Evolutionary conservation across 306 rosid genomes (phyloP).

Genomic region (Malus orientalis): DNA sequence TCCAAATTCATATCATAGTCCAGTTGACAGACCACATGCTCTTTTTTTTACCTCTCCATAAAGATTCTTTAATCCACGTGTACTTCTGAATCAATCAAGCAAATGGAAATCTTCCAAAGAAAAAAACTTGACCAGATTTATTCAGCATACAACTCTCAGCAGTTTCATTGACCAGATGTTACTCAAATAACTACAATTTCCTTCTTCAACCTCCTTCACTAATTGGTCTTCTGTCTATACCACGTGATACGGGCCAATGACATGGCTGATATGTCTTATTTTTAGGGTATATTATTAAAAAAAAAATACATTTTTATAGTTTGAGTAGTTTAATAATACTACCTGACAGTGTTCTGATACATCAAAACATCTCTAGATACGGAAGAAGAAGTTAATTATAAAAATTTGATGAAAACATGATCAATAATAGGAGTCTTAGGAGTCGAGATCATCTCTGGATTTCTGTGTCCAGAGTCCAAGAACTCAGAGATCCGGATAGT

Average conservation of each 20-base stretch:
- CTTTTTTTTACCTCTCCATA: background rate
- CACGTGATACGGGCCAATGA: too few species aligned
- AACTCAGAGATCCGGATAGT: too few species aligned
- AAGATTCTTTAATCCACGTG: slow-evolving; percentile 41
- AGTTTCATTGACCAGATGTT: slow-evolving; percentile 12
- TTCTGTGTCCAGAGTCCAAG: too few species aligned
- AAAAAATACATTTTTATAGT: too few species aligned
- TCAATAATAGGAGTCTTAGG: background rate
- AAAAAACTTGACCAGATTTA: background rate
- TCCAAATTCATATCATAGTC: slow-evolving; percentile 5
- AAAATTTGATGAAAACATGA: background rate
- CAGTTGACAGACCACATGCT: slow-evolving; percentile 37
- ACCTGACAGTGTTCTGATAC: too few species aligned
- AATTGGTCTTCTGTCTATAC: slow-evolving; percentile 6
- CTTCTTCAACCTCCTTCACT: slow-evolving; percentile 10
- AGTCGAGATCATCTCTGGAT: too few species aligned
- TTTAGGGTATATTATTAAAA: too few species aligned
- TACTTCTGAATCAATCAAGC: slow-evolving; percentile 30
- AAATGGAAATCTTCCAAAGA: background rate
- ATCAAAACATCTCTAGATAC: too few species aligned
- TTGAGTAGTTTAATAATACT: too few species aligned
- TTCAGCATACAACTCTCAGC: slow-evolving; percentile 7
- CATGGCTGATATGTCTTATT: too few species aligned
- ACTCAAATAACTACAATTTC: background rate
- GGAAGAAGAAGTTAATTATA: background rate